A percentile compares a stretch with the other conserved stretches of the same genome.
Evolutionary conservation across 169 alveolate genomes (phyloP).

Genomic region (Eimeria necatrix): DNA sequence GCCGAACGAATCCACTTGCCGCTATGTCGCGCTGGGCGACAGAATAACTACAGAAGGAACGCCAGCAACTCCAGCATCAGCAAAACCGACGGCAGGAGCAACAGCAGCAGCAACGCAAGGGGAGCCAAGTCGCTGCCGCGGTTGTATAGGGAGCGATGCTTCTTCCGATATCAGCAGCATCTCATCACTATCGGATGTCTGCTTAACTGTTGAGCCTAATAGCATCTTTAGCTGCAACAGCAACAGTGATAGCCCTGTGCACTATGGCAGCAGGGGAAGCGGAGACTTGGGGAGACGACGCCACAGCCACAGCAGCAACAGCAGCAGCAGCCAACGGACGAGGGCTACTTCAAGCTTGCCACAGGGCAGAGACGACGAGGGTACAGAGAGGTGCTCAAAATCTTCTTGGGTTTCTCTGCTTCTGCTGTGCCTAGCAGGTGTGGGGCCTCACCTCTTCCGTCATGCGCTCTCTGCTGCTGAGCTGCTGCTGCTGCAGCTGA

Average conservation of each 20-base stretch:
- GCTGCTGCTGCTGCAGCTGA: constrained; percentile 18
- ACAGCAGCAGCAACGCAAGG: neutral
- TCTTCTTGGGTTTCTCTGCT: neutral
- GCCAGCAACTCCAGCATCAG: neutral
- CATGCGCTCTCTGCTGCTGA: neutral
- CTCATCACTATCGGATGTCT: too few relatives aligned
- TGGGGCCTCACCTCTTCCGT: constrained; percentile 30
- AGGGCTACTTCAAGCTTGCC: neutral
- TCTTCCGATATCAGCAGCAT: too few relatives aligned
- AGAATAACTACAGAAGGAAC: neutral
- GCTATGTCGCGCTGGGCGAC: neutral
- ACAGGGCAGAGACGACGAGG: neutral
- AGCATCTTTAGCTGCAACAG: neutral
- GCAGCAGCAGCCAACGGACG: neutral
- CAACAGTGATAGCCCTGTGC: neutral
- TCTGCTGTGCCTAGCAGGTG: neutral
- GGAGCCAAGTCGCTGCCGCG: too few relatives aligned
- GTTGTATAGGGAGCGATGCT: too few relatives aligned
- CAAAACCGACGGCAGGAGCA: neutral
- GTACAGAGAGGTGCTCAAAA: neutral
- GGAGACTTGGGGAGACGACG: neutral
- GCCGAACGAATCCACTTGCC: neutral
- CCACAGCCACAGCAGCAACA: neutral
- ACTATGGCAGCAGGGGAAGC: neutral
- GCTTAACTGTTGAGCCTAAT: neutral